Evolutionary conservation across 257 asterid species (phyloP).

Genomic region (Nicotiana benthamiana): DNA sequence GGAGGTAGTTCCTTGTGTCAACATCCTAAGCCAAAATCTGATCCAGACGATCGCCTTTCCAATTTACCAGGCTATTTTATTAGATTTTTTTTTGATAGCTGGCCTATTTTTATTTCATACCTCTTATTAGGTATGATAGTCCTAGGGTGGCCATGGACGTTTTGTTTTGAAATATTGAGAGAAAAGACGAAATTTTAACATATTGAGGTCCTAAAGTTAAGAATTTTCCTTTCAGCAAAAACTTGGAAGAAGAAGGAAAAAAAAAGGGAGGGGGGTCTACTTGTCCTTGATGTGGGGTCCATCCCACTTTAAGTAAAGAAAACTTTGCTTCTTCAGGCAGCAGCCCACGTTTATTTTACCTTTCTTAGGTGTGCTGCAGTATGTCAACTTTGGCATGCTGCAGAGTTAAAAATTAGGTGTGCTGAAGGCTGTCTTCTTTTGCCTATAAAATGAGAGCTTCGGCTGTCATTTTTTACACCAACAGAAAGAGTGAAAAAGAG

Average conservation of each 20-base stretch:
- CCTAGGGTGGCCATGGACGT: neutral
- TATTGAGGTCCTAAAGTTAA: neutral
- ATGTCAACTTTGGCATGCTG: too few relatives aligned
- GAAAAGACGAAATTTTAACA: neutral
- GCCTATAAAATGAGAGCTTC: too few relatives aligned
- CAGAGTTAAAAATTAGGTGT: too few relatives aligned
- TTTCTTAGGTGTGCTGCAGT: too few relatives aligned
- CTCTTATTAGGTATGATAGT: neutral
- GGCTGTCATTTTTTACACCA: too few relatives aligned
- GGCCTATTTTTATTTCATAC: neutral
- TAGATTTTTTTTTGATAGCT: neutral
- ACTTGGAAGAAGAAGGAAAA: neutral
- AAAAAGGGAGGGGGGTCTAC: neutral
- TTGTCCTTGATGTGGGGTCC: too few relatives aligned
- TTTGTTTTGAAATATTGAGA: neutral
- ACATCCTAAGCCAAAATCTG: neutral
- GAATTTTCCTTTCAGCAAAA: neutral
- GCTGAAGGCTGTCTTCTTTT: too few relatives aligned
- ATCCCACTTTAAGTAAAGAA: too few relatives aligned
- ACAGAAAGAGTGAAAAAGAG: too few relatives aligned
- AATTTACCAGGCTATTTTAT: neutral
- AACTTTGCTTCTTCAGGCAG: too few relatives aligned
- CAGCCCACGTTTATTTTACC: too few relatives aligned
- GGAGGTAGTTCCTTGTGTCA: neutral
- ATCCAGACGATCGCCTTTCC: neutral